Conservation (phyloP, 2,329 filamentous ascomycete species). For the Didymella lethalis region DNA sequence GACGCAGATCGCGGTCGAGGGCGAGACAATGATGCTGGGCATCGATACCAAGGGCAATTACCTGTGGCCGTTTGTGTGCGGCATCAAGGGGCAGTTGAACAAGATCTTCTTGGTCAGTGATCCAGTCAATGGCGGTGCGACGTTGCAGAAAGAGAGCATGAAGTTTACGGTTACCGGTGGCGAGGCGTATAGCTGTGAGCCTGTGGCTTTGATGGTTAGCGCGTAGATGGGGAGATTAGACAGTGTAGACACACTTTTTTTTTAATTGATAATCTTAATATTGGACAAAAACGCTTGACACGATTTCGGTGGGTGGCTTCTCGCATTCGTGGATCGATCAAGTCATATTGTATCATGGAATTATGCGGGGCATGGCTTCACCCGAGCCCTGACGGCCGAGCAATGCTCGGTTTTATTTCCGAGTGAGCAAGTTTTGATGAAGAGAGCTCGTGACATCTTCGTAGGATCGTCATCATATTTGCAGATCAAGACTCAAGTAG, state of each 20-base stretch:
- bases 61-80: slow-evolving; percentile 19
- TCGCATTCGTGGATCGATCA: not conserved
- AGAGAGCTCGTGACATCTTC: no score
- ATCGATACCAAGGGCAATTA: slow-evolving; percentile 17
- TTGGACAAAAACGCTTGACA: not conserved
- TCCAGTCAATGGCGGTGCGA: slow-evolving; percentile 2
- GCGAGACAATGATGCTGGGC: slow-evolving; percentile 16
- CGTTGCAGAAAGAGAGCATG: slow-evolving; percentile 13
- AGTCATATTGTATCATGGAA: no score
- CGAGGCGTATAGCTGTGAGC: slow-evolving; percentile 19
- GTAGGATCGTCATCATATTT: no score
- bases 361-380: no score
- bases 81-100: slow-evolving; percentile 18
- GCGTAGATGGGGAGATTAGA: not conserved
- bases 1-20: slow-evolving; percentile 13
- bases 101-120: slow-evolving; percentile 17
- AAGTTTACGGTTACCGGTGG: slow-evolving; percentile 19
- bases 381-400: no score
- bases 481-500: no score
- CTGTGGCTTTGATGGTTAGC: slow-evolving; percentile 16
- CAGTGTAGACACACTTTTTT: slow-evolving; percentile 2
- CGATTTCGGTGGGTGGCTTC: not conserved
- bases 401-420: no score
- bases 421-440: no score
- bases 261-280: slow-evolving; percentile 5